Evolutionary conservation across 352 stramenopile species (phyloP), one percentile per base, ranked within the genome.

Genomic region (Phytophthora lateralis): DNA sequence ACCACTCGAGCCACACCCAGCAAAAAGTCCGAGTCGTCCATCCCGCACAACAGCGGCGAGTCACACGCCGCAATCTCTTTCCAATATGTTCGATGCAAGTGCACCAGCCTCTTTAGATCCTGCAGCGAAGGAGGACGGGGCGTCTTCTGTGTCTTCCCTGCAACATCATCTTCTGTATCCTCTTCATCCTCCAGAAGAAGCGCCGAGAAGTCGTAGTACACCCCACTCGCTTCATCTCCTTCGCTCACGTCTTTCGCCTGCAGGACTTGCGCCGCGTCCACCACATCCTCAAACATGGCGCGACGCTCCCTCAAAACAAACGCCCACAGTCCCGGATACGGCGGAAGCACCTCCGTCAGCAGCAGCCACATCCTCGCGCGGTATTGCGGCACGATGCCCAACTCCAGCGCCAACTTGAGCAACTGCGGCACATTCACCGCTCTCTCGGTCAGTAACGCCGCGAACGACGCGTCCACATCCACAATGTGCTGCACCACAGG

Each of bases 401-500:
- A 60, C 63, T 95, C 85, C 21, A 92, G 65, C 46, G 82, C 80
- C 55, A 95, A 64, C 58, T 90, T 92, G 17, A 80, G 66, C 43
- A 93, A 70, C 65, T 95, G 82, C 45, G 70, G 42, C 14, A 84
- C 59, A 50, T 91, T 95, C 35, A 93, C 71, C 8, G 66, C 54
- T 18, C 50, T 57, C 39, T 91, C 80, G 3, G 64, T 62, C 15
- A 95, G 76, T 32, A 95, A 66, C 35, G 83, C 74, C 5, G 79
- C 77, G 42, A 90, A 93, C 29, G 79, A 90, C 1, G 83, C 85
- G 20, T 94, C 85, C 29, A 89, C 70, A 38, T 94, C 81, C 41
- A 91, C 82, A 63, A 93, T 89, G 59, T 90, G 80, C 68, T 90
- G 85, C 64, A 93, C 80, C 39, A 94, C 81, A 7, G 85, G 85